Evolutionary conservation across 139 green algal genomes (phyloP), one percentile per base, ranked within the genome.

Genomic region (Mesostigma viride): DNA sequence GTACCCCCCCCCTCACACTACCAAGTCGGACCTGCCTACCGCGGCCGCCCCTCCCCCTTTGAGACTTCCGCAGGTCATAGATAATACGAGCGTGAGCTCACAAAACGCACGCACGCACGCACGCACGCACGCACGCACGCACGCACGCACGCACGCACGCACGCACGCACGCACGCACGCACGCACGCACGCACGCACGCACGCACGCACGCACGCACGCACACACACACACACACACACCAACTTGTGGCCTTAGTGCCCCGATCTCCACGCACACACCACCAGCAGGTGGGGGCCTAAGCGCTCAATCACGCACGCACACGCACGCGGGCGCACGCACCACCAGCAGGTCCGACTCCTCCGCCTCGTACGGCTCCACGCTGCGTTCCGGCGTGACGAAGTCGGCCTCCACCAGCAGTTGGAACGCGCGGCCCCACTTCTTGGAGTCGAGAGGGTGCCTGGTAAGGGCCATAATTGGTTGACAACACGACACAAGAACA

Each of bases 101-200:
- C n/a, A n/a, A n/a, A n/a, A n/a, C 53, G 3, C 53, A 61, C 51
- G 3, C 58, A 65, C 3, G 2, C 58, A 65, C 31, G 3, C 31
- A 65, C 58, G 1, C 58, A 65, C 58, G 58, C 32, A 65, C 58
- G 32, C 59, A 51, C 31, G 33, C 59, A 65, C 59, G 32, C 28
- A 65, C 59, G 59, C 59, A 65, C 59, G 33, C 33, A 46, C 59
- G 17, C 17, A 17, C 40, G 17, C 40, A 53, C 17, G 40, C 40
- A 53, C 14, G 17, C 40, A 17, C 14, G 40, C 14, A 11, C 59
- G 30, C 57, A 63, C 33, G 22, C 26, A 53, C 17, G 40, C 40
- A 44, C 59, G 30, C 57, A 34, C 59, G 30, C 57, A 63, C 40
- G 17, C 17, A 44, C 59, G 22, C 28, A 63, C 59, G 30, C 57